A percentile compares a stretch with the other conserved stretches of the same genome.
phyloP scores from a whole-genome alignment of 192 early-diverging fungal genomes.

The Thamnidium elegans region DNA sequence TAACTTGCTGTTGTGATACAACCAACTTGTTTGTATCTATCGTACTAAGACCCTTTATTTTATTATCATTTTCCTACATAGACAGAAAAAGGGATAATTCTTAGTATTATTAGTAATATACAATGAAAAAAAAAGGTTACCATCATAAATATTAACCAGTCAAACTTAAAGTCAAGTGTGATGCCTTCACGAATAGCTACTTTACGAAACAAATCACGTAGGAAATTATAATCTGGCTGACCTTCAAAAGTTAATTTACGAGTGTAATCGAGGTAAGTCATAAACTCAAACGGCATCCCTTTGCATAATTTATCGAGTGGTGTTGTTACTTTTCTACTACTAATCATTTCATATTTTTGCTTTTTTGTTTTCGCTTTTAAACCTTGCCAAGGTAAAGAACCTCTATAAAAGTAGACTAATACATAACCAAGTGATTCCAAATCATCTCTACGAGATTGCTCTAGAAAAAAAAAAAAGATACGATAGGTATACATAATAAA shows the following conservation, averaged over 20 bases:
- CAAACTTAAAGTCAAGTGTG: conserved; percentile 87
- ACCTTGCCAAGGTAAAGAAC: conserved; percentile 91
- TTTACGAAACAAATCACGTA: conserved; percentile 84
- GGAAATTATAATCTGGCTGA: conserved; percentile 87
- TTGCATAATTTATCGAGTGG: conserved; percentile 80
- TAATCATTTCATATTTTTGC: conserved; percentile 94
- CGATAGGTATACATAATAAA: conserved; percentile 8
- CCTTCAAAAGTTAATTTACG: conserved; percentile 86
- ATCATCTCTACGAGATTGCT: conserved; percentile 90
- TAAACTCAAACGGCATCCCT: conserved; percentile 82
- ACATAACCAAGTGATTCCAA: conserved; percentile 89
- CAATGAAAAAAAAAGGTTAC: too few relatives aligned
- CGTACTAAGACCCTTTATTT: too few relatives aligned
- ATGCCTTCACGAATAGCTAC: conserved; percentile 79
- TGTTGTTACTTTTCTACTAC: conserved; percentile 90
- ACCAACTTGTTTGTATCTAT: too few relatives aligned
- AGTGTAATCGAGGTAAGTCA: conserved; percentile 84
- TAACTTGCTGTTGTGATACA: too few relatives aligned
- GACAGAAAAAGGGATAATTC: too few relatives aligned
- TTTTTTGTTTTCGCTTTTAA: conserved; percentile 88
- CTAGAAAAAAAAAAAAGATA: conserved; percentile 29
- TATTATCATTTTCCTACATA: too few relatives aligned
- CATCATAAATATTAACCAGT: conserved; percentile 52
- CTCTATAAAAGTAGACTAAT: conserved; percentile 90
- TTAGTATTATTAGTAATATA: too few relatives aligned